phyloP scores from a whole-genome alignment of 164 flowering plant genomes.

The Piper betle region DNA sequence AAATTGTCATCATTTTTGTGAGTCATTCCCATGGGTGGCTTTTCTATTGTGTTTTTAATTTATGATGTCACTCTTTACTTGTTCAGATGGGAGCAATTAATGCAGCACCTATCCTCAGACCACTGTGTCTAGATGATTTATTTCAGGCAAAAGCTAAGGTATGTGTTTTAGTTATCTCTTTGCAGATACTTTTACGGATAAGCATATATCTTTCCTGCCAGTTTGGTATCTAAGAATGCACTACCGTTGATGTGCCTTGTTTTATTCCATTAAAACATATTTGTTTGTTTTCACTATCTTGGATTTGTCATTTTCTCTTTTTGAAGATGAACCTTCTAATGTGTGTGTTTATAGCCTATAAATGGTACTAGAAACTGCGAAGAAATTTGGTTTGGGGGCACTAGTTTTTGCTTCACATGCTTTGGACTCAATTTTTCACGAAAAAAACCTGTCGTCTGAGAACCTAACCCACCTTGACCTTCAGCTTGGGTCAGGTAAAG shows the following conservation, averaged over 20 bases:
- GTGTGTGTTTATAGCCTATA: too few relatives aligned
- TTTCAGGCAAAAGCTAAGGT: constrained; percentile 86
- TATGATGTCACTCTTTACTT: not conserved
- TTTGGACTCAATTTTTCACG: too few relatives aligned
- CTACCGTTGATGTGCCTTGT: not conserved
- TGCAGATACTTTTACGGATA: not conserved
- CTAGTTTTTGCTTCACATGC: too few relatives aligned
- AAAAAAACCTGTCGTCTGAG: too few relatives aligned
- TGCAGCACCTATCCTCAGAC: constrained; percentile 31
- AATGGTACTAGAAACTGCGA: too few relatives aligned
- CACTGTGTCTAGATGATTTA: constrained; percentile 72
- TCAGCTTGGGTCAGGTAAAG: too few relatives aligned
- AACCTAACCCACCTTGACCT: too few relatives aligned
- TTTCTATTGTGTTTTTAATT: not conserved
- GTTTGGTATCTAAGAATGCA: not conserved
- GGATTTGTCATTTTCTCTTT: not conserved
- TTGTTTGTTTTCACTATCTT: not conserved
- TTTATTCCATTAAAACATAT: too few relatives aligned
- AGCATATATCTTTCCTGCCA: not conserved
- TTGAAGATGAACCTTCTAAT: not conserved
- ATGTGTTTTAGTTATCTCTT: not conserved
- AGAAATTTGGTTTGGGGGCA: too few relatives aligned
- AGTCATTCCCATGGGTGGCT: not conserved
- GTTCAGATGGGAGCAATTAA: constrained; percentile 28
- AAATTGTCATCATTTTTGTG: not conserved